Conservation (phyloP, 2,329 filamentous ascomycete species). For the Epichloe baconii region DNA sequence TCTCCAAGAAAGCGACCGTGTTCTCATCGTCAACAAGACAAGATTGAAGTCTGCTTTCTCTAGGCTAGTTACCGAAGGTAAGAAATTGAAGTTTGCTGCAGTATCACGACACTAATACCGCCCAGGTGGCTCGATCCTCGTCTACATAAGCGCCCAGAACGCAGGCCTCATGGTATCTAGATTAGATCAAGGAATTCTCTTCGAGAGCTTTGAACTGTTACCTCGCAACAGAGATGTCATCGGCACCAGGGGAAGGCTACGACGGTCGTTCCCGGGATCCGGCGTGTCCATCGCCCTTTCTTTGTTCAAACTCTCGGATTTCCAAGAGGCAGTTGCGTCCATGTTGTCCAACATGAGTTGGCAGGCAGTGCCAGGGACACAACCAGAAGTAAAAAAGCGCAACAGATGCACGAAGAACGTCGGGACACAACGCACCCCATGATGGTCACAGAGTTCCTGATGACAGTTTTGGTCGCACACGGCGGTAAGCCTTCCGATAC, state of each 20-base stretch:
- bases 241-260: slow-evolving; percentile 16
- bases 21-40: not conserved
- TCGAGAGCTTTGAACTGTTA: slow-evolving; percentile 24
- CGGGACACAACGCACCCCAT: slow-evolving; percentile 35
- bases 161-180: slow-evolving; percentile 17
- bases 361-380: slow-evolving; percentile 11
- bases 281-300: slow-evolving; percentile 10
- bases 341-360: slow-evolving; percentile 15
- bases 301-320: slow-evolving; percentile 6
- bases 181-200: slow-evolving; percentile 7
- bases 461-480: slow-evolving; percentile 22
- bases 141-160: slow-evolving; percentile 22
- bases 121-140: not conserved
- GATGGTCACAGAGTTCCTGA: slow-evolving; percentile 35
- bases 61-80: not conserved
- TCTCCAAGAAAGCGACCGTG: not conserved
- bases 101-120: not conserved
- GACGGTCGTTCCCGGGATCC: slow-evolving; percentile 15
- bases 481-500: slow-evolving; percentile 18
- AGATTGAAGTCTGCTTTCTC: not conserved
- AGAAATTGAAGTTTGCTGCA: not conserved
- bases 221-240: slow-evolving; percentile 16
- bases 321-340: slow-evolving; percentile 8
- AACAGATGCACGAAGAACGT: slow-evolving; percentile 20
- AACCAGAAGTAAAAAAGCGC: slow-evolving; percentile 27